phyloP scores from a whole-genome alignment of 768 basidiomycete genomes.

The Suillus hirtellus region DNA sequence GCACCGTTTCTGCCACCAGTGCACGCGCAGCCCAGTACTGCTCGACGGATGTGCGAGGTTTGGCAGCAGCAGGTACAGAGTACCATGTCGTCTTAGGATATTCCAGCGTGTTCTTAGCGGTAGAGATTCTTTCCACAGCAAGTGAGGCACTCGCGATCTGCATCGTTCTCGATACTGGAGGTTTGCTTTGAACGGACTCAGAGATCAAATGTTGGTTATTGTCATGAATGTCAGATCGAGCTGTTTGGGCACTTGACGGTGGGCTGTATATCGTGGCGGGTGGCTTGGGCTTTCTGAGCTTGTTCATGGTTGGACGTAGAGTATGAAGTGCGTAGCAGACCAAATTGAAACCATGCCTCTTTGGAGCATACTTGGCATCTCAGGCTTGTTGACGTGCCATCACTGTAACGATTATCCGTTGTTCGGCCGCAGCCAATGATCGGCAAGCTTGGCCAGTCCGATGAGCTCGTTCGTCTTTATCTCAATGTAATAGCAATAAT shows the following conservation, averaged over 20 bases:
- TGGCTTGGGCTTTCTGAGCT: conserved; percentile 23
- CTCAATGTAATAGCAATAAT: not conserved
- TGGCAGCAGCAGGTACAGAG: conserved; percentile 21
- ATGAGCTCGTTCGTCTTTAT: not conserved
- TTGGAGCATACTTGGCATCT: not conserved
- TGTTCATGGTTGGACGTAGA: conserved; percentile 23
- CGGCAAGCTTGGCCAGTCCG: not conserved
- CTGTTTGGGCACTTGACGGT: conserved; percentile 2
- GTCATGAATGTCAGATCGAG: not conserved
- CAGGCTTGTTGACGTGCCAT: not conserved
- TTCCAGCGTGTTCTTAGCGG: conserved; percentile 2
- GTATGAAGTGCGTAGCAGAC: not conserved
- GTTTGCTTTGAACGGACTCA: not conserved
- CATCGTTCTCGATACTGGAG: conserved; percentile 32
- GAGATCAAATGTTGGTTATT: not conserved
- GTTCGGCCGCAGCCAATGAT: too few species aligned
- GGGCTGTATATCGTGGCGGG: conserved; percentile 3
- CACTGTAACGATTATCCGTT: too few species aligned
- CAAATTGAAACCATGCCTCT: not conserved
- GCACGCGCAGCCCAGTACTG: conserved; percentile 74
- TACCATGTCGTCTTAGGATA: conserved; percentile 20
- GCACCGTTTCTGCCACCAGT: conserved; percentile 60
- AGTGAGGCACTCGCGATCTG: conserved; percentile 23
- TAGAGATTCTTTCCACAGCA: conserved; percentile 4
- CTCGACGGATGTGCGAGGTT: conserved; percentile 38